phyloP scores from a whole-genome alignment of 2,329 filamentous ascomycete genomes.

The Paramyrothecium sp. region DNA sequence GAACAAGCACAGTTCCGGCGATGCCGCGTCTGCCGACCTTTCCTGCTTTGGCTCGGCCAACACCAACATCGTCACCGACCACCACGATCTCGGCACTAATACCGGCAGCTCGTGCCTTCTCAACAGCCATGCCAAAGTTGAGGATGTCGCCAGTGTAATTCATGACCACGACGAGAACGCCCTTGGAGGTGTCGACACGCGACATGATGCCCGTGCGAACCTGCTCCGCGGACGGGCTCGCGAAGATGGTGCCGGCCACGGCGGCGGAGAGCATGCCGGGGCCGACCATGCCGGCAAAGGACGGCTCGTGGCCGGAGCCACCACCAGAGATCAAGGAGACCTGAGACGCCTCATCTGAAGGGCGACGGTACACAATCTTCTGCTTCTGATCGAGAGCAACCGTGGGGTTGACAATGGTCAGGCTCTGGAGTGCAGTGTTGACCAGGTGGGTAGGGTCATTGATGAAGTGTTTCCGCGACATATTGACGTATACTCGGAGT shows the following conservation, averaged over 20 bases:
- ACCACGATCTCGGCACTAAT: slow-evolving; percentile 83
- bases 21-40: slow-evolving; percentile 91
- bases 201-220: slow-evolving; percentile 73
- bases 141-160: slow-evolving; percentile 90
- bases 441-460: slow-evolving; percentile 80
- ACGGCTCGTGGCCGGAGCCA: slow-evolving; percentile 87
- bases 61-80: slow-evolving; percentile 88
- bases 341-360: slow-evolving; percentile 49
- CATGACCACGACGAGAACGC: slow-evolving; percentile 89
- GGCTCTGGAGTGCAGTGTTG: slow-evolving; percentile 69
- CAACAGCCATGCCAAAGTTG: slow-evolving; percentile 91
- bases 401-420: slow-evolving; percentile 82
- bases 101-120: slow-evolving; percentile 83
- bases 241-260: slow-evolving; percentile 85
- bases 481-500: slow-evolving; percentile 15
- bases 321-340: slow-evolving; percentile 87
- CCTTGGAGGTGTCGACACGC: slow-evolving; percentile 67
- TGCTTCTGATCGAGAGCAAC: slow-evolving; percentile 74
- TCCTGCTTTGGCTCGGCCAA: slow-evolving; percentile 77
- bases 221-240: slow-evolving; percentile 78
- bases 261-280: slow-evolving; percentile 76
- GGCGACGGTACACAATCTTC: slow-evolving; percentile 80
- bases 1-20: slow-evolving; percentile 85
- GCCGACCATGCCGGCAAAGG: slow-evolving; percentile 83
- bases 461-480: slow-evolving; percentile 81